phyloP scores from a whole-genome alignment of 1,139 yeast species.

The Nakaseomyces delphensis region DNA sequence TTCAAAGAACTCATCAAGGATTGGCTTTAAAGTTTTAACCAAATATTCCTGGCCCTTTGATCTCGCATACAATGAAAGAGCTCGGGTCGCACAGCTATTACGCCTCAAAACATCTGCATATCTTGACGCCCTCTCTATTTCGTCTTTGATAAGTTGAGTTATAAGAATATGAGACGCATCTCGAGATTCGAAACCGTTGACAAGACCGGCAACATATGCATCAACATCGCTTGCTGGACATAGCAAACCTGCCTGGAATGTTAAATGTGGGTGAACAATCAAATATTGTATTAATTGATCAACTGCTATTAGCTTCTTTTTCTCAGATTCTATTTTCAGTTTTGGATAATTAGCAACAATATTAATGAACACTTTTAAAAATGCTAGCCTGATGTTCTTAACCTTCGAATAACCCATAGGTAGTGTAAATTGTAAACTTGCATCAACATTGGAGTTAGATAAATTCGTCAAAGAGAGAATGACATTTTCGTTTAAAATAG shows the following conservation, averaged over 20 bases:
- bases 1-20: slow-evolving; percentile 43
- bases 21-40: slow-evolving; percentile 45
- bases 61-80: slow-evolving; percentile 63
- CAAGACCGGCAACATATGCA: slow-evolving; percentile 58
- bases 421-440: slow-evolving; percentile 67
- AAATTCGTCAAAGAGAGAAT: slow-evolving; percentile 60
- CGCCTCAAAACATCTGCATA: slow-evolving; percentile 69
- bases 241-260: slow-evolving; percentile 34
- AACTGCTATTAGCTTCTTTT: slow-evolving; percentile 30
- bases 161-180: slow-evolving; percentile 50
- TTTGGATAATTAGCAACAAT: slow-evolving; percentile 42
- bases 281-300: slow-evolving; percentile 17
- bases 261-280: slow-evolving; percentile 29
- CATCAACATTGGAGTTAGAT: slow-evolving; percentile 65
- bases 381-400: slow-evolving; percentile 55
- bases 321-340: slow-evolving; percentile 20
- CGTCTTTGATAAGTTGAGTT: slow-evolving; percentile 50
- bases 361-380: slow-evolving; percentile 67
- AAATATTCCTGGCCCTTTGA: slow-evolving; percentile 56
- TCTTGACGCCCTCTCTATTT: slow-evolving; percentile 50
- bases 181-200: slow-evolving; percentile 49
- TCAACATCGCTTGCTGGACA: slow-evolving; percentile 67
- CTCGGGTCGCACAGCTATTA: slow-evolving; percentile 73
- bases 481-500: slow-evolving; percentile 54
- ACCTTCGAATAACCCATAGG: slow-evolving; percentile 74